phyloP scores from a whole-genome alignment of 371 early-diverging fungal genomes.

The Nematocida sp. region DNA sequence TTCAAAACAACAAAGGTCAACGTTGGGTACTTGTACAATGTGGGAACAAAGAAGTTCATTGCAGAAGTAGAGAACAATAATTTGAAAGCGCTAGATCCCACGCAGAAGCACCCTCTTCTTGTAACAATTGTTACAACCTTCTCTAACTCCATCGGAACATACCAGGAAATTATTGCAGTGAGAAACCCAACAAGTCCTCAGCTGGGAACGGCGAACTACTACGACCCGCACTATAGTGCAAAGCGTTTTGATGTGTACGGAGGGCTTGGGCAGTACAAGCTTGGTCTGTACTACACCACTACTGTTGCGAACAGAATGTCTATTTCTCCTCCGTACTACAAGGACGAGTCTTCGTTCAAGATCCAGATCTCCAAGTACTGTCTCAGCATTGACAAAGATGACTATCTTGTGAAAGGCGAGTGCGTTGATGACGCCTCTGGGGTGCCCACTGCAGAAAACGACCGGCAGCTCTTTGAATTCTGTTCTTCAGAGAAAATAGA shows the following conservation, averaged over 20 bases:
- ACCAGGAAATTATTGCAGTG: not conserved
- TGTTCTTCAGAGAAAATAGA: too few relatives aligned
- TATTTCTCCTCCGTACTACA: constrained; percentile 37
- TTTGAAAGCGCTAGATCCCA: not conserved
- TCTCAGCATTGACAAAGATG: not conserved
- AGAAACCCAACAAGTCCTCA: not conserved
- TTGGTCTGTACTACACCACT: constrained; percentile 24
- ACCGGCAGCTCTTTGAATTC: constrained; percentile 39
- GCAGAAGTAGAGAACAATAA: not conserved
- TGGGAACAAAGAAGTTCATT: constrained; percentile 23
- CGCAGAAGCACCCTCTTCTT: not conserved
- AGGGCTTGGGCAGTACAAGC: not conserved
- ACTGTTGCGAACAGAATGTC: constrained; percentile 21
- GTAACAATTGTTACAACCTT: not conserved
- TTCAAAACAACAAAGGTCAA: constrained; percentile 11
- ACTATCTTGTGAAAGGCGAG: not conserved
- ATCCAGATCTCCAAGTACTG: constrained; percentile 14
- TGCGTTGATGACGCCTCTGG: constrained; percentile 40
- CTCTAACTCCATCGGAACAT: constrained; percentile 7
- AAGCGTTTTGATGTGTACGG: constrained; percentile 30
- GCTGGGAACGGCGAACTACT: not conserved
- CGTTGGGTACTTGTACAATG: constrained; percentile 19
- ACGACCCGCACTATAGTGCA: not conserved
- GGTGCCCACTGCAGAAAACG: constrained; percentile 2
- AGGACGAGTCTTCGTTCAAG: constrained; percentile 18